Conservation (phyloP, 768 basidiomycete species). For the Clavaria fumosa region DNA sequence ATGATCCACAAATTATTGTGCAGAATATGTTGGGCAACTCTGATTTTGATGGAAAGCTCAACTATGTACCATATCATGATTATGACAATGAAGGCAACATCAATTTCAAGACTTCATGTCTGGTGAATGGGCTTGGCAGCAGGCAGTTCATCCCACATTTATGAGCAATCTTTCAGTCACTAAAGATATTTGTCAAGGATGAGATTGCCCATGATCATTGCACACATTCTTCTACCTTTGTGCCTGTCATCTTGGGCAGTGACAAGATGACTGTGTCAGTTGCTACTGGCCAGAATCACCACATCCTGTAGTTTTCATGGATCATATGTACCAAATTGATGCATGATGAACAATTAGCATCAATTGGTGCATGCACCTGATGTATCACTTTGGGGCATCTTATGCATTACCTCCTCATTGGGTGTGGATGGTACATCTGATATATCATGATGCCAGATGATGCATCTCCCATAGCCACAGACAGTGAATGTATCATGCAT, state of each 20-base stretch:
- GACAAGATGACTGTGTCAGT: constrained; percentile 29
- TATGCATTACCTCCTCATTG: too few relatives aligned
- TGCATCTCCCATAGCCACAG: too few relatives aligned
- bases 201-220: constrained; percentile 12
- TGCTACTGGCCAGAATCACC: constrained; percentile 24
- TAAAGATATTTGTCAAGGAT: constrained; percentile 12
- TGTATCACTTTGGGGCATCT: too few relatives aligned
- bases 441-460: too few relatives aligned
- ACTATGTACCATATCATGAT: constrained; percentile 18
- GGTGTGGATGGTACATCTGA: too few relatives aligned
- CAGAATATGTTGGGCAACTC: constrained; percentile 20
- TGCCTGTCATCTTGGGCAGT: constrained; percentile 20
- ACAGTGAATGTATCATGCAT: too few relatives aligned
- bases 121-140: constrained; percentile 20
- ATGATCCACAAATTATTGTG: constrained; percentile 17
- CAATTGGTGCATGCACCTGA: too few relatives aligned
- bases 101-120: constrained; percentile 24
- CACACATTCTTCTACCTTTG: constrained; percentile 18
- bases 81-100: constrained; percentile 13
- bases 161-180: neutral
- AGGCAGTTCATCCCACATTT: constrained; percentile 16
- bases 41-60: constrained; percentile 19
- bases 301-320: too few relatives aligned
- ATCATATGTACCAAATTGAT: too few relatives aligned
- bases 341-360: too few relatives aligned